Conservation (phyloP, 768 basidiomycete genomes). For the Dioszegia crocea region DNA sequence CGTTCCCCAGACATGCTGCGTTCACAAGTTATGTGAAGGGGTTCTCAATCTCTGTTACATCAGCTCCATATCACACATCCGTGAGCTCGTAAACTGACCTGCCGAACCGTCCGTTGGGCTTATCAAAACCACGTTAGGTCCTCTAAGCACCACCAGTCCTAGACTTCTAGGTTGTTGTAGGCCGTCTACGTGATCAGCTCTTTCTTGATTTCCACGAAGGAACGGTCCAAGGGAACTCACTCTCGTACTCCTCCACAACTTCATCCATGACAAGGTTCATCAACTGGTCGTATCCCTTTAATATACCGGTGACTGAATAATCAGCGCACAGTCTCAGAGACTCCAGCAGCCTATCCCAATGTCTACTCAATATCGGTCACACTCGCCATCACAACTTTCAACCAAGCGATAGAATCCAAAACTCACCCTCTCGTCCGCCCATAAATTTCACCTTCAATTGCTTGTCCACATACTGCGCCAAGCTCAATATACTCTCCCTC, state of each 20-base stretch:
- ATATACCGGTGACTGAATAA: constrained; percentile 70
- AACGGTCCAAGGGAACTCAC: constrained; percentile 51
- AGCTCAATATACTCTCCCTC: constrained; percentile 90
- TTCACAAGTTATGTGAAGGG: constrained; percentile 42
- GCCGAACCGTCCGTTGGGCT: constrained; percentile 94
- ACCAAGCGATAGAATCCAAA: not conserved
- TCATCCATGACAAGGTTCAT: constrained; percentile 96
- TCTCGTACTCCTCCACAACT: constrained; percentile 74
- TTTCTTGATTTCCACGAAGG: constrained; percentile 51
- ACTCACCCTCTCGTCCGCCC: constrained; percentile 87
- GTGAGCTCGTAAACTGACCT: constrained; percentile 31
- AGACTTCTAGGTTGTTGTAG: constrained; percentile 54
- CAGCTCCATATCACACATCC: not conserved
- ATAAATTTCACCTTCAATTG: constrained; percentile 93
- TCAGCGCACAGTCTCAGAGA: constrained; percentile 6
- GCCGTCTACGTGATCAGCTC: constrained; percentile 46
- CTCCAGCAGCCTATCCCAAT: not conserved
- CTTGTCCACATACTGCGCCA: constrained; percentile 89
- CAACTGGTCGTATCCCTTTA: constrained; percentile 95
- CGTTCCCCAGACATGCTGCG: no score
- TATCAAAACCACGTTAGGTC: constrained; percentile 88
- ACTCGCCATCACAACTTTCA: no score
- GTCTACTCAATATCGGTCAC: no score
- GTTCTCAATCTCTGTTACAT: constrained; percentile 42
- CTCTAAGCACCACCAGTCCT: constrained; percentile 83